Evolutionary conservation across 352 stramenopile species (phyloP).

Genomic region (Lagenidium giganteum): DNA sequence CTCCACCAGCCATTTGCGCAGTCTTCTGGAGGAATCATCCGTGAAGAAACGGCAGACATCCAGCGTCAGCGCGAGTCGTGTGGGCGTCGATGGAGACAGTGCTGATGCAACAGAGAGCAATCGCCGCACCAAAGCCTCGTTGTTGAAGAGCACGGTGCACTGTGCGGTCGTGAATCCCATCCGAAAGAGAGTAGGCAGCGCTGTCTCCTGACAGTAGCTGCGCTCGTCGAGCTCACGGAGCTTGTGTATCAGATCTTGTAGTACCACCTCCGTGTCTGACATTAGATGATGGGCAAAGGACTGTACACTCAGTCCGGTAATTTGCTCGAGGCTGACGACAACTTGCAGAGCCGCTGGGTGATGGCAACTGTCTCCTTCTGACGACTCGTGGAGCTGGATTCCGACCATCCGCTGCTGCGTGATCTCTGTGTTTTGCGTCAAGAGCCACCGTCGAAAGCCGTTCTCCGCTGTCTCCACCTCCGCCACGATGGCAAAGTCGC

Average conservation of each 20-base stretch:
- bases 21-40: not conserved
- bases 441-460: constrained; percentile 2
- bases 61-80: not conserved
- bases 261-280: not conserved
- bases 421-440: not conserved
- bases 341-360: not conserved
- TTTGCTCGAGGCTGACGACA: not conserved
- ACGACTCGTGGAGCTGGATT: not conserved
- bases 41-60: constrained; percentile 1
- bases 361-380: not conserved
- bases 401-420: constrained; percentile 1
- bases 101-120: not conserved
- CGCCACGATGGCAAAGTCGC: not conserved
- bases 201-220: not conserved
- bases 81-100: not conserved
- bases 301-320: too few species aligned
- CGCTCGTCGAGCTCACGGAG: not conserved
- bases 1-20: not conserved
- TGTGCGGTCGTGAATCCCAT: not conserved
- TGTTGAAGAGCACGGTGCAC: not conserved
- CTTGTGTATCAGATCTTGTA: not conserved
- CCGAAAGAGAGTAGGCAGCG: not conserved
- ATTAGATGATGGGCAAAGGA: not conserved
- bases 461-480: not conserved
- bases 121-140: constrained; percentile 1